Conservation (phyloP, 2,329 filamentous ascomycete species). For the Paraphaeosphaeria minitans region DNA sequence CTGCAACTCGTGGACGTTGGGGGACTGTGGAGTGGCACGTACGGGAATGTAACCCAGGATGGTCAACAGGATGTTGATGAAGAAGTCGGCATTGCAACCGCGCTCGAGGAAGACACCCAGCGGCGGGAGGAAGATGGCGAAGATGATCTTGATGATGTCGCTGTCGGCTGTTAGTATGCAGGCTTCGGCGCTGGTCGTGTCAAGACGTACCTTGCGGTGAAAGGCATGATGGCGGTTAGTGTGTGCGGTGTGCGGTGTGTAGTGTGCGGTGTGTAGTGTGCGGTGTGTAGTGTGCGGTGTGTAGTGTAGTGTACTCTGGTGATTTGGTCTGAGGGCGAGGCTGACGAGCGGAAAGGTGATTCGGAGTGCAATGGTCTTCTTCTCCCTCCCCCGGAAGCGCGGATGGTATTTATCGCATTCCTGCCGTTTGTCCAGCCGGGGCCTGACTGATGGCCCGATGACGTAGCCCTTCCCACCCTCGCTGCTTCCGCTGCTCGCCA, state of each 20-base stretch:
- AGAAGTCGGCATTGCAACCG: constrained; percentile 82
- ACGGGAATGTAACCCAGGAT: constrained; percentile 64
- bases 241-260: too few species aligned
- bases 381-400: background rate
- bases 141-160: constrained; percentile 81
- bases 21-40: constrained; percentile 14
- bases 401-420: constrained; percentile 8
- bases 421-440: background rate
- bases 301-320: constrained; percentile 9
- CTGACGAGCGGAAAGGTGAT: too few species aligned
- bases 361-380: background rate
- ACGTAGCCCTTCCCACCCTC: constrained; percentile 1
- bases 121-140: constrained; percentile 88
- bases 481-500: background rate
- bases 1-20: background rate
- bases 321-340: constrained; percentile 4
- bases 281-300: too few species aligned
- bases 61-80: constrained; percentile 92
- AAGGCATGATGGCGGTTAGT: constrained; percentile 58
- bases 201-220: constrained; percentile 61
- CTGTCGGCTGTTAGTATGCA: constrained; percentile 47
- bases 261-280: too few species aligned
- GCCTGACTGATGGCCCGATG: background rate
- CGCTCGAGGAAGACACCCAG: constrained; percentile 94
- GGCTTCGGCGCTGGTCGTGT: background rate